Conservation (phyloP, 116 monocot species). For the Posidonia oceanica region DNA sequence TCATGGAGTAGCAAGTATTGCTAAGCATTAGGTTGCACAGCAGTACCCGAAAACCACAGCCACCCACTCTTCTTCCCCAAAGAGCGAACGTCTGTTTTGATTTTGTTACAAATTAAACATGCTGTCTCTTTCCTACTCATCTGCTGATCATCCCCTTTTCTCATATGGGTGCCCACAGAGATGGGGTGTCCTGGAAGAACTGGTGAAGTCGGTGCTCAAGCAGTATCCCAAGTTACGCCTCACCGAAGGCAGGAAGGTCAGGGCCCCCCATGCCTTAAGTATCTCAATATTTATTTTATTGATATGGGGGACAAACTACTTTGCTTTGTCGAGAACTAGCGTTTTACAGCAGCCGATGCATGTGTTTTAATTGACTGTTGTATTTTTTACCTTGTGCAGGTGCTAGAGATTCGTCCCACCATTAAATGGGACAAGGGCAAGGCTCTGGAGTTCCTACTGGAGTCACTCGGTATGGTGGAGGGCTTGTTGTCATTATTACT, state of each 20-base stretch:
- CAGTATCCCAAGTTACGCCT: constrained; percentile 36
- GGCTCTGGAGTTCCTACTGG: constrained; percentile 64
- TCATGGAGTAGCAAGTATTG: no score
- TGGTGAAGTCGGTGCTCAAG: constrained; percentile 41
- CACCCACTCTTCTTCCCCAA: not conserved
- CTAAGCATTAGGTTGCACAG: no score
- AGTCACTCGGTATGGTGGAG: constrained; percentile 46
- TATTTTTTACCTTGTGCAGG: constrained; percentile 12
- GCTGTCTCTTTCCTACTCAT: not conserved
- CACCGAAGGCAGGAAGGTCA: constrained; percentile 59
- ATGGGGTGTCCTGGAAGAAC: constrained; percentile 35
- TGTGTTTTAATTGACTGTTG: not conserved
- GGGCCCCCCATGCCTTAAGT: not conserved
- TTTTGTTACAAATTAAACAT: not conserved
- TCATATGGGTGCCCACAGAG: constrained; percentile 12
- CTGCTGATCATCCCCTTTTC: not conserved
- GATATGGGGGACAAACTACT: no score
- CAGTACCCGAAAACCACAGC: no score
- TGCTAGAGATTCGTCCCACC: constrained; percentile 41
- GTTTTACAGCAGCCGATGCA: no score
- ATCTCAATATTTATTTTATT: no score
- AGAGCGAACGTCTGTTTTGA: not conserved
- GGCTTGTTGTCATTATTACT: no score
- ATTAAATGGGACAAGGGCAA: constrained; percentile 87
- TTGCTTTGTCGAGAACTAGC: no score